Base-by-base conservation (phyloP, 371 early-diverging fungal species). In the Parasitella parasitica region DNA sequence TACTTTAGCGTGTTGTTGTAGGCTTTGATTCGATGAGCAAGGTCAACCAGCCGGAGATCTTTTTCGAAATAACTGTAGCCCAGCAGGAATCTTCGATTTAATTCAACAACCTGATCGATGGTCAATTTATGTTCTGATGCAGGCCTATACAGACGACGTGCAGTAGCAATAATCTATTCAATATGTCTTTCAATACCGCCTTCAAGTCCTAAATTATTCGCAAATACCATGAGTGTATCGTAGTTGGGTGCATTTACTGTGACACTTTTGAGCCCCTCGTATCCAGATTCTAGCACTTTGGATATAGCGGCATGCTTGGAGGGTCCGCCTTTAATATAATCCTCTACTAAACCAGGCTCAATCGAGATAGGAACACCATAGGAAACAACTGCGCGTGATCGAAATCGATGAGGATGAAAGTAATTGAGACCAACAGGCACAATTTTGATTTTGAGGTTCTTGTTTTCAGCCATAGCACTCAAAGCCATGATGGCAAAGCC, bases 331-430 rank as follows among this genome's bases (percentile, higher is more conserved):
- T 76, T 66, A 27, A 78, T 81, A 71, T 87, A 95, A 37, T 77
- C 63, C 18, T 84, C 86, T 11, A 94, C 91, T 30, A 84, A 71
- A 53, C 89, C 88, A 1, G 57, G 64, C 4, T 84, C 72, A n/a
- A 95, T 70, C 5, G 74, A 66, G 48, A 95, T 86, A 1, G 93
- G 91, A 39, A 87, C 75, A 18, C 95, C 95, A 71, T 88, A 95
- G 61, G 94, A 93, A 30, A 95, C 83, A 26, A 94, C 93, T 4
- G 93, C 94, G 48, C 94, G 80, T 13, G 93, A 93, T 52, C 95
- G 83, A 80, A 94, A 94, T 67, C 90, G 89, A 77, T 93, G 86
- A 9, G 95, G 91, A 71, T 95, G 89, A 78, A 94, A 95, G 71
- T 95, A 95, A 72, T 88, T 89, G 32, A 95, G 73, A 0, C 94